Evolutionary conservation across 495 filamentous ascomycete genomes (phyloP).

Genomic region (Neurospora sp.): DNA sequence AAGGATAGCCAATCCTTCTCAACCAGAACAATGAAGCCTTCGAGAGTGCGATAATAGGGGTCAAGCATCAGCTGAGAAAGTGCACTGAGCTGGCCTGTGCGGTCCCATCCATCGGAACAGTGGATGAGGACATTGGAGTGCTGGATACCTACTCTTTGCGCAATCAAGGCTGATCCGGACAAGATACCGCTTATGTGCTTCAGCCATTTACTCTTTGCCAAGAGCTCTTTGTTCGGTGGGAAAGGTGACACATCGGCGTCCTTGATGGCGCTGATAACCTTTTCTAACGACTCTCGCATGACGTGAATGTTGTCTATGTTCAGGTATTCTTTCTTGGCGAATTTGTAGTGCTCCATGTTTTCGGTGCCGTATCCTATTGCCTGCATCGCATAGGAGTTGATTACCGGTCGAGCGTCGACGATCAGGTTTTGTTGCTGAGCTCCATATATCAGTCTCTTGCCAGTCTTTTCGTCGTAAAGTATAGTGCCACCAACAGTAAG

Average conservation of each 20-base stretch:
- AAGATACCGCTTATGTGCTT: slow-evolving; percentile 81
- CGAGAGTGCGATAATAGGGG: slow-evolving; percentile 89
- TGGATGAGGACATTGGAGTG: slow-evolving; percentile 95
- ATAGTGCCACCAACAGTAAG: slow-evolving; percentile 42
- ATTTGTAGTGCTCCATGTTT: slow-evolving; percentile 96
- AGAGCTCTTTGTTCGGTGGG: slow-evolving; percentile 70
- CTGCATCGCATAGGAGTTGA: slow-evolving; percentile 96
- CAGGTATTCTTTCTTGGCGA: slow-evolving; percentile 85
- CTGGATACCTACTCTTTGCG: slow-evolving; percentile 78
- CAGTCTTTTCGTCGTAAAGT: slow-evolving; percentile 34
- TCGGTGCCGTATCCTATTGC: slow-evolving; percentile 88
- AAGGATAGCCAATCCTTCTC: slow-evolving; percentile 99
- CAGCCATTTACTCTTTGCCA: slow-evolving; percentile 80
- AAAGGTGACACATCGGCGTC: slow-evolving; percentile 82
- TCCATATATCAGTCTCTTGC: slow-evolving; percentile 63
- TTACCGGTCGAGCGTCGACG: slow-evolving; percentile 88
- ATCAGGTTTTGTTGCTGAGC: slow-evolving; percentile 93
- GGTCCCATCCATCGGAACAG: slow-evolving; percentile 97
- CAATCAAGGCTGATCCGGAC: slow-evolving; percentile 75
- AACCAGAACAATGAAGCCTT: slow-evolving; percentile 89
- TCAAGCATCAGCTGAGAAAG: slow-evolving; percentile 89
- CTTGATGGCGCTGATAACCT: slow-evolving; percentile 82
- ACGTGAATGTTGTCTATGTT: slow-evolving; percentile 99
- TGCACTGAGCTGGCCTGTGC: slow-evolving; percentile 92
- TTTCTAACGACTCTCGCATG: slow-evolving; percentile 86